Conservation (phyloP, 176 grass and related monocot species). For the Dendrocalamus sinicus region DNA sequence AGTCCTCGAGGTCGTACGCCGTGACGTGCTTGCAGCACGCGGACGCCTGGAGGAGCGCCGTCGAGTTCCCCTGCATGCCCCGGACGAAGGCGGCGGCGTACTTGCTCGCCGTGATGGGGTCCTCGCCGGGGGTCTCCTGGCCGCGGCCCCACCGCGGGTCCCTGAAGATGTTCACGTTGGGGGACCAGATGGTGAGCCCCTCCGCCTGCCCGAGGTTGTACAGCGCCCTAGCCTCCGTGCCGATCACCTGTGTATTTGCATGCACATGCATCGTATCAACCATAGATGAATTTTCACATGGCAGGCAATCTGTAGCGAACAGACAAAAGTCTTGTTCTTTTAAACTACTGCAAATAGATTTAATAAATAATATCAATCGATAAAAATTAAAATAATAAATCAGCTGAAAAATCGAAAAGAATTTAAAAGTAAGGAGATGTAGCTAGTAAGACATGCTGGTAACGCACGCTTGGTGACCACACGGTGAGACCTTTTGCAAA, state of each 20-base stretch:
- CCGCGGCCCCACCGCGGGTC: slow-evolving; percentile 82
- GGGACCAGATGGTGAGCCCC: slow-evolving; percentile 76
- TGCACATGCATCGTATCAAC: no score
- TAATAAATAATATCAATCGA: no score
- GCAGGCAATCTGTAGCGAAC: no score
- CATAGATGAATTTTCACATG: no score
- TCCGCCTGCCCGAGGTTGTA: slow-evolving; percentile 64
- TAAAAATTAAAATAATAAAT: no score
- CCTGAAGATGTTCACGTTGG: slow-evolving; percentile 79
- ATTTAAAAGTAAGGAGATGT: no score
- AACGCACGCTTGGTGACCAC: background rate
- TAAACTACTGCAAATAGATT: no score
- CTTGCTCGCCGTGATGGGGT: slow-evolving; percentile 49
- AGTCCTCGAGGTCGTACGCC: slow-evolving; percentile 74
- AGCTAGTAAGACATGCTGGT: no score
- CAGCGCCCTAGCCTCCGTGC: slow-evolving; percentile 43
- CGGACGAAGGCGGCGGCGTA: slow-evolving; percentile 67
- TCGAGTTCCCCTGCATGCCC: slow-evolving; percentile 59
- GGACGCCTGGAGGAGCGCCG: slow-evolving; percentile 53
- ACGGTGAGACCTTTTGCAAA: background rate
- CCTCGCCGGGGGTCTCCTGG: slow-evolving; percentile 87
- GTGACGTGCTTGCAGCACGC: slow-evolving; percentile 87
- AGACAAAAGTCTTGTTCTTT: no score
- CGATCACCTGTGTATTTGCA: background rate
- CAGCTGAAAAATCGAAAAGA: no score